Evolutionary conservation across 129 eudicot genomes (phyloP).

Genomic region (Tagetes patula): DNA sequence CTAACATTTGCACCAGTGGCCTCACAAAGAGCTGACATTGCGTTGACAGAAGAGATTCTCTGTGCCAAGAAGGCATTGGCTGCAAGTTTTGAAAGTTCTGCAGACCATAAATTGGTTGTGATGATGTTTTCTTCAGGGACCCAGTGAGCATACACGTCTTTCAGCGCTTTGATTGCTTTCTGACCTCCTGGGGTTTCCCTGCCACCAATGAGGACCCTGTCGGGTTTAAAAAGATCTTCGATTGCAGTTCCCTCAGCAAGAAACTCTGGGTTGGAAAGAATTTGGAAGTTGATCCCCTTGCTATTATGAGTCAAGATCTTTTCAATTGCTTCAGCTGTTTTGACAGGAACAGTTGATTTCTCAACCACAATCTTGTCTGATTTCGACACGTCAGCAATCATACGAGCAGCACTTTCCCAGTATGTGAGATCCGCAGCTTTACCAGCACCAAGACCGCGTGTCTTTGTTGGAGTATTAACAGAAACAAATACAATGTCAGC

Average conservation of each 20-base stretch:
- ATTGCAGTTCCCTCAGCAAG: constrained; percentile 92
- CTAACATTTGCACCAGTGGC: constrained; percentile 85
- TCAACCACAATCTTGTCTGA: constrained; percentile 82
- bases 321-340: constrained; percentile 90
- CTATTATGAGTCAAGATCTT: constrained; percentile 79
- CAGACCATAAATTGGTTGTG: constrained; percentile 88
- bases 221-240: constrained; percentile 72
- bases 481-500: constrained; percentile 86
- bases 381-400: constrained; percentile 92
- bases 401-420: constrained; percentile 94
- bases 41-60: constrained; percentile 84
- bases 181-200: constrained; percentile 89
- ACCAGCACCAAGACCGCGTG: constrained; percentile 89
- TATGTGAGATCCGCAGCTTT: constrained; percentile 88
- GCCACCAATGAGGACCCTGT: constrained; percentile 87
- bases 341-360: constrained; percentile 86
- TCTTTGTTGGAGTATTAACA: constrained; percentile 86
- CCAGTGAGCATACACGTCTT: constrained; percentile 80
- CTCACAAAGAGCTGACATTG: constrained; percentile 91
- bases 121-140: constrained; percentile 75
- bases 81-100: constrained; percentile 90
- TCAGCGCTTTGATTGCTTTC: constrained; percentile 75
- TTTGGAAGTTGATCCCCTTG: constrained; percentile 82
- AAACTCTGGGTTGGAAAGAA: constrained; percentile 83
- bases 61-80: constrained; percentile 94